phyloP scores from a whole-genome alignment of 2,329 filamentous ascomycete genomes.

The Cytospora paraplurivora region DNA sequence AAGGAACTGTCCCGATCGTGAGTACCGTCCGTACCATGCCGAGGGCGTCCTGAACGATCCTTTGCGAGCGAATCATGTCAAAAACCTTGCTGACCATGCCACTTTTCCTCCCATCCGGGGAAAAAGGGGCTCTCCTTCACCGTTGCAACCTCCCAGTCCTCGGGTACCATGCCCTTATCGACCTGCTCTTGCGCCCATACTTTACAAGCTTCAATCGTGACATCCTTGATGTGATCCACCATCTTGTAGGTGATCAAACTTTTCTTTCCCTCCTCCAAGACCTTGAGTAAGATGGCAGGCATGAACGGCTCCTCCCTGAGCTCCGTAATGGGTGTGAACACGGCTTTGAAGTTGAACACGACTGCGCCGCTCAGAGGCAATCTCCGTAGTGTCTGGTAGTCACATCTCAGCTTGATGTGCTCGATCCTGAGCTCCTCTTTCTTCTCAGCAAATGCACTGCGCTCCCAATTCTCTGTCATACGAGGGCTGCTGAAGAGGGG shows the following conservation, averaged over 20 bases:
- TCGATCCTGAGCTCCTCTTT: slow-evolving; percentile 50
- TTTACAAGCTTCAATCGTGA: slow-evolving; percentile 66
- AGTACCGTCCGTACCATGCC: too few relatives aligned
- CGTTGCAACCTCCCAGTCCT: slow-evolving; percentile 68
- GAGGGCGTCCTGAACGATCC: neutral
- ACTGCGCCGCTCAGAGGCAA: slow-evolving; percentile 74
- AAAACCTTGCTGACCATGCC: slow-evolving; percentile 44
- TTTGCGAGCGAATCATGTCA: slow-evolving; percentile 6
- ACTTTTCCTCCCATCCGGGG: slow-evolving; percentile 75
- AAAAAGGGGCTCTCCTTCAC: slow-evolving; percentile 77
- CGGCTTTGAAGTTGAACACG: slow-evolving; percentile 85
- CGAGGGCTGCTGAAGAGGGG: slow-evolving; percentile 75
- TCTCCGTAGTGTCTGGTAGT: slow-evolving; percentile 85
- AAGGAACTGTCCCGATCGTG: too few relatives aligned
- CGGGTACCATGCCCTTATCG: slow-evolving; percentile 39
- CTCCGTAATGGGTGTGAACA: slow-evolving; percentile 74
- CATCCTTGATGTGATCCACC: slow-evolving; percentile 78
- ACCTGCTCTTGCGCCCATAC: slow-evolving; percentile 68
- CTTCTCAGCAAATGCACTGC: slow-evolving; percentile 59
- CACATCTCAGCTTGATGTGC: slow-evolving; percentile 71
- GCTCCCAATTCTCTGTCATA: slow-evolving; percentile 59
- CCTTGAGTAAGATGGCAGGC: slow-evolving; percentile 66
- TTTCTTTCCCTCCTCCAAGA: slow-evolving; percentile 63
- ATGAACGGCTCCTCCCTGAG: slow-evolving; percentile 73
- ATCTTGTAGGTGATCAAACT: slow-evolving; percentile 66